phyloP scores from a whole-genome alignment of 1,139 yeast species.

The Sugiyamaella pinicola region DNA sequence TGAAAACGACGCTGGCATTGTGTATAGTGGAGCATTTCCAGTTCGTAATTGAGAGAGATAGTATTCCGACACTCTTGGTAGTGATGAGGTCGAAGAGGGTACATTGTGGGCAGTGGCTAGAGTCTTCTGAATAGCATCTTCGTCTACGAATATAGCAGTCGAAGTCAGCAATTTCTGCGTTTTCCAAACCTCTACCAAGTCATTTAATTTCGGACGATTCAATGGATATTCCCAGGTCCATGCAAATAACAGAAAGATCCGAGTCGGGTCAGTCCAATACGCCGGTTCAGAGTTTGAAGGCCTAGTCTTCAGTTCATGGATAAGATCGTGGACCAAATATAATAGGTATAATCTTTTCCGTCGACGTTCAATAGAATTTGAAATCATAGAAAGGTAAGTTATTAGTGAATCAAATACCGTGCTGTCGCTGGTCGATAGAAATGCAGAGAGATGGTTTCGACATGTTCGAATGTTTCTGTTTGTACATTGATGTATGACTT shows the following conservation, averaged over 20 bases:
- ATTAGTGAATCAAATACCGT: conserved; percentile 18
- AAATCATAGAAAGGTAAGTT: conserved; percentile 22
- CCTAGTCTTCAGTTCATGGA: conserved; percentile 12
- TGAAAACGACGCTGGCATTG: conserved; percentile 10
- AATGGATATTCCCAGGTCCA: conserved; percentile 20
- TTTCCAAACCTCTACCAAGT: conserved; percentile 27
- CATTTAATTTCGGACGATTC: conserved; percentile 18
- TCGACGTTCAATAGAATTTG: conserved; percentile 12
- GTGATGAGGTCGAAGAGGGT: background rate
- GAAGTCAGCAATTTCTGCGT: conserved; percentile 10
- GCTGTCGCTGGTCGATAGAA: conserved; percentile 2
- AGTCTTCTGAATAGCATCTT: background rate
- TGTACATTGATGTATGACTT: conserved; percentile 17
- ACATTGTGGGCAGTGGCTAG: background rate
- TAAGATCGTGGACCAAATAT: conserved; percentile 22
- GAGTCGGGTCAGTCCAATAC: background rate
- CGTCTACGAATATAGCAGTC: conserved; percentile 10
- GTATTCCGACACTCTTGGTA: conserved; percentile 3
- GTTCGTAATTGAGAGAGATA: background rate
- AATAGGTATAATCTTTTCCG: conserved; percentile 23
- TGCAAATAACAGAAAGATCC: conserved; percentile 14
- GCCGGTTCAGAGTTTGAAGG: background rate
- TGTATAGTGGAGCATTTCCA: background rate
- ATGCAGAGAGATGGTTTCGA: background rate
- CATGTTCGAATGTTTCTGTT: conserved; percentile 13